A percentile compares a stretch with the other conserved stretches of the same genome.
These are phyloP conservation scores for Poronia punctata DNA, from an alignment of 495 filamentous ascomycete species.

Conservation along the genomic window DNA sequence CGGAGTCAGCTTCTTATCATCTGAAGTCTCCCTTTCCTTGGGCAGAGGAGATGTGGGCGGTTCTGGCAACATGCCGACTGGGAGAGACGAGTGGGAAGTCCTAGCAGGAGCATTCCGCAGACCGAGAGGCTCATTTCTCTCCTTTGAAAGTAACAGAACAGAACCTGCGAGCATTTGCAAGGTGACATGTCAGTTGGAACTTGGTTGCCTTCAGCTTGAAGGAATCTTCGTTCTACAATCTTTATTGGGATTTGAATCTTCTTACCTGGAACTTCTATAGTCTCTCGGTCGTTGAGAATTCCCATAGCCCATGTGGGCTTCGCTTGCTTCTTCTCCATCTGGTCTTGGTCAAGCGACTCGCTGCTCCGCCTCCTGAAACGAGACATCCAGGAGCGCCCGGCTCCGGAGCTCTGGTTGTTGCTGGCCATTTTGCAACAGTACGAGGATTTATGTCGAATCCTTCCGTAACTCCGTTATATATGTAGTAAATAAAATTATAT, in stretches of 20 bases:
- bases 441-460: no score
- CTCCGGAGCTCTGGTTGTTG: neutral
- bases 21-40: conserved; percentile 26
- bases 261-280: conserved; percentile 88
- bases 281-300: conserved; percentile 73
- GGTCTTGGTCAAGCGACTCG: conserved; percentile 4
- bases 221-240: no score
- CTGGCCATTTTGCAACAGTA: conserved; percentile 2
- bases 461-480: no score
- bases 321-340: conserved; percentile 9
- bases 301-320: conserved; percentile 66
- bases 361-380: conserved; percentile 12
- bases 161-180: conserved; percentile 55
- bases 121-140: conserved; percentile 77
- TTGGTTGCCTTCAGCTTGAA: no score
- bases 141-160: conserved; percentile 65
- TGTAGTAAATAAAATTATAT: no score
- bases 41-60: conserved; percentile 12
- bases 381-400: conserved; percentile 3
- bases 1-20: conserved; percentile 64
- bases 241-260: conserved; percentile 6
- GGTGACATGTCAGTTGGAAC: neutral
- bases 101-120: conserved; percentile 66
- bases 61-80: conserved; percentile 45
- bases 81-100: conserved; percentile 70